Percentiles rank a stretch among this genome's conserved stretches.
Evolutionary conservation across 192 early-diverging fungal species (phyloP).

Genomic region (Coemansia sp.): DNA sequence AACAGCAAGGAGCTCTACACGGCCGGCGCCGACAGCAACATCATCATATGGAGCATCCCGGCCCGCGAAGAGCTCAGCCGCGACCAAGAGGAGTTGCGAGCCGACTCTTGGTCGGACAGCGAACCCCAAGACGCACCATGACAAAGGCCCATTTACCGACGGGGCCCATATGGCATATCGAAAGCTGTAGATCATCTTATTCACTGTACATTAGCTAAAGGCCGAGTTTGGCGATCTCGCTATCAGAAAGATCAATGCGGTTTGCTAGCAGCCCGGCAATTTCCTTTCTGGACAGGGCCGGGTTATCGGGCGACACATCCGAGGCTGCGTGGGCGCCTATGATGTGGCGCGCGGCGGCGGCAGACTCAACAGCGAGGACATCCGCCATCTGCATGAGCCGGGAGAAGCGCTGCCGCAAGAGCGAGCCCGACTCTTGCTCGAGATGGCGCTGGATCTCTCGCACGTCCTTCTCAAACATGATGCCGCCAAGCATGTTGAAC

Average conservation of each 20-base stretch:
- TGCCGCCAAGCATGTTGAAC: conserved; percentile 88
- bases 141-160: too few relatives aligned
- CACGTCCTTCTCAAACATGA: conserved; percentile 91
- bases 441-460: conserved; percentile 64
- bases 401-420: conserved; percentile 69
- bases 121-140: too few relatives aligned
- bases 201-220: too few relatives aligned
- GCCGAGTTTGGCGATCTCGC: too few relatives aligned
- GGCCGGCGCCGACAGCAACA: conserved; percentile 53
- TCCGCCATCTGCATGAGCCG: conserved; percentile 80
- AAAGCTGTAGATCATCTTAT: too few relatives aligned
- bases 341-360: conserved; percentile 19
- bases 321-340: conserved; percentile 7
- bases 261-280: conserved; percentile 22
- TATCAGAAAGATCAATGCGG: too few relatives aligned
- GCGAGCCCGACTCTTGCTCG: conserved; percentile 53
- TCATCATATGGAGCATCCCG: conserved; percentile 53
- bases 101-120: conserved; percentile 32
- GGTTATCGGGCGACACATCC: background rate
- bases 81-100: conserved; percentile 7
- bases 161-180: too few relatives aligned
- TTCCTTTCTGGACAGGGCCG: conserved; percentile 15
- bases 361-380: conserved; percentile 71
- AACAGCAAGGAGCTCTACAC: conserved; percentile 57
- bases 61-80: conserved; percentile 24